phyloP scores from a whole-genome alignment of 768 basidiomycete genomes.

The Exsudoporus frostii region DNA sequence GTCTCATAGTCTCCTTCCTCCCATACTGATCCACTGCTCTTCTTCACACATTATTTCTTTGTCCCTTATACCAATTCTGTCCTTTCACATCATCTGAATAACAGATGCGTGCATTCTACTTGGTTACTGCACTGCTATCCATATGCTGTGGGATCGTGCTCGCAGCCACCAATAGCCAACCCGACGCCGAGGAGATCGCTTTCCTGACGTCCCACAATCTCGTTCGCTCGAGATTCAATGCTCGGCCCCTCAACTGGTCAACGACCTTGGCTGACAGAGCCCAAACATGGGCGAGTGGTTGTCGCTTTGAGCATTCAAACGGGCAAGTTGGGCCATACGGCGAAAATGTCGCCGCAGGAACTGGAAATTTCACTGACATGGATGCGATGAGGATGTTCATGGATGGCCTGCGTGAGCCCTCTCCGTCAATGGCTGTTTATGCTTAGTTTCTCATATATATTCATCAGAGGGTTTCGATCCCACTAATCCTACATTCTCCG shows the following conservation, averaged over 20 bases:
- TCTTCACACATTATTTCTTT: not conserved
- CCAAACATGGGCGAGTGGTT: slow-evolving; percentile 47
- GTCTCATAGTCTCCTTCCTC: not conserved
- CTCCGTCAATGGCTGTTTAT: not conserved
- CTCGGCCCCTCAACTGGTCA: slow-evolving; percentile 48
- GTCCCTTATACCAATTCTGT: not conserved
- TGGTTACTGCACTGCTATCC: slow-evolving; percentile 8
- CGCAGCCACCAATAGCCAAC: slow-evolving; percentile 11
- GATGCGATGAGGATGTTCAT: slow-evolving; percentile 47
- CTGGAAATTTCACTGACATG: slow-evolving; percentile 41
- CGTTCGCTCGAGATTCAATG: slow-evolving; percentile 42
- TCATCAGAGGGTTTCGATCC: slow-evolving; percentile 36
- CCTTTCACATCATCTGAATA: not conserved
- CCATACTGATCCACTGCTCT: not conserved
- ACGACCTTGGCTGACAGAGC: slow-evolving; percentile 44
- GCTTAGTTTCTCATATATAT: not conserved
- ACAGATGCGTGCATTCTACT: slow-evolving; percentile 9
- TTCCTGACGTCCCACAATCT: slow-evolving; percentile 50
- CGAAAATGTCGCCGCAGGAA: slow-evolving; percentile 55
- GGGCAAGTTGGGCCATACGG: slow-evolving; percentile 47
- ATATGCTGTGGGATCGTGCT: slow-evolving; percentile 11
- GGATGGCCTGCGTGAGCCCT: slow-evolving; percentile 44
- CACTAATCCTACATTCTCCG: slow-evolving; percentile 45
- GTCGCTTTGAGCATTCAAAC: slow-evolving; percentile 46
- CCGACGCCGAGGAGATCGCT: slow-evolving; percentile 13